Conservation (phyloP, 805 yeast species). For the Candida ovalis region DNA sequence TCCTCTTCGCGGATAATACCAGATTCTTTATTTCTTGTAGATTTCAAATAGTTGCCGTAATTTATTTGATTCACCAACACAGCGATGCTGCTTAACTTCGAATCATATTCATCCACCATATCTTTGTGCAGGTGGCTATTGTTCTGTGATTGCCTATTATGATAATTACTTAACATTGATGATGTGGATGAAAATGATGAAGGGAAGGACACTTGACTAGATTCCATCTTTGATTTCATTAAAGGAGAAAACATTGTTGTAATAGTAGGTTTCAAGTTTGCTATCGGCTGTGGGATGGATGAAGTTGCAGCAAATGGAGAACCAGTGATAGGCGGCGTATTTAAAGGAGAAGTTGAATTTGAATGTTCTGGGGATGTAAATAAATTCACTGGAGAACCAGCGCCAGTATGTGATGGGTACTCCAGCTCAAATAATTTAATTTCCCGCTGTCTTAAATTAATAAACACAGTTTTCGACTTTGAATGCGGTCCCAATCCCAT, state of each 20-base stretch:
- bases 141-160: neutral
- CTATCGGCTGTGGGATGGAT: neutral
- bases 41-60: neutral
- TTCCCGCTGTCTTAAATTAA: slow-evolving; percentile 27
- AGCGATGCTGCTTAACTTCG: slow-evolving; percentile 16
- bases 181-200: slow-evolving; percentile 12
- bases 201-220: slow-evolving; percentile 1
- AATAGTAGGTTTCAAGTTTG: slow-evolving; percentile 8
- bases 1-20: slow-evolving; percentile 11
- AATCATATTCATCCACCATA: slow-evolving; percentile 15
- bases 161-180: neutral
- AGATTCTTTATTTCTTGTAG: neutral
- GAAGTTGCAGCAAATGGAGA: neutral
- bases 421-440: slow-evolving; percentile 21
- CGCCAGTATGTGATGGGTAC: neutral
- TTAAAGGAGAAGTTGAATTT: neutral
- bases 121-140: neutral
- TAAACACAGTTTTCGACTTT: slow-evolving; percentile 16
- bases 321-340: neutral
- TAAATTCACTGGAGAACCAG: neutral
- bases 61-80: slow-evolving; percentile 6
- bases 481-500: slow-evolving; percentile 13
- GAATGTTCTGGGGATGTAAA: neutral
- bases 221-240: slow-evolving; percentile 8
- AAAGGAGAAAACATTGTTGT: slow-evolving; percentile 14